These are phyloP conservation scores for Adenanthera pavonina DNA, from an alignment of 306 rosid species.

Conservation along the genomic window DNA sequence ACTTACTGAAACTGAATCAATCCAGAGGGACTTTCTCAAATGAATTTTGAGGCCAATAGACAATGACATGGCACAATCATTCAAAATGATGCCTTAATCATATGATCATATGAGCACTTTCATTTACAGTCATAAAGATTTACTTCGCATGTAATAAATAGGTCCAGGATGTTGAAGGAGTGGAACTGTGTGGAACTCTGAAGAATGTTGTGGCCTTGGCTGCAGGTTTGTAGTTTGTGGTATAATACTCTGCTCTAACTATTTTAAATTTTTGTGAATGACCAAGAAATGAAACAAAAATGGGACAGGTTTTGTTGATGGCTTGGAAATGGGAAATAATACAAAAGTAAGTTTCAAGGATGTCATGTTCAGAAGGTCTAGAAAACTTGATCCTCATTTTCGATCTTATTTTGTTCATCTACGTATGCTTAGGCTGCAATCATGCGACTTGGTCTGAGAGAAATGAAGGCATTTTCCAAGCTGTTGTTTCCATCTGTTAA, in stretches of 20 bases:
- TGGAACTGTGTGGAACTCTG: slow-evolving; percentile 91
- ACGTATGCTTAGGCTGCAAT: slow-evolving; percentile 76
- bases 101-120: slow-evolving; percentile 1
- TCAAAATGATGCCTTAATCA: background rate
- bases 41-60: background rate
- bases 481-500: slow-evolving; percentile 82
- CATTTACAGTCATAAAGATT: slow-evolving; percentile 15
- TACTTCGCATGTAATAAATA: slow-evolving; percentile 41
- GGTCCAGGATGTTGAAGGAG: slow-evolving; percentile 94
- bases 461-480: slow-evolving; percentile 84
- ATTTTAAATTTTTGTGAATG: slow-evolving; percentile 34
- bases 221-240: slow-evolving; percentile 63
- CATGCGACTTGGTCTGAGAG: slow-evolving; percentile 87
- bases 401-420: slow-evolving; percentile 28
- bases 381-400: background rate
- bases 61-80: background rate
- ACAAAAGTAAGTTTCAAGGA: slow-evolving; percentile 68
- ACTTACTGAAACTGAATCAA: background rate
- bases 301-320: slow-evolving; percentile 87
- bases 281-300: slow-evolving; percentile 35
- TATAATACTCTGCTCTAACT: slow-evolving; percentile 11
- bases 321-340: slow-evolving; percentile 96
- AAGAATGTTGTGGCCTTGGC: slow-evolving; percentile 92
- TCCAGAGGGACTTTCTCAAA: background rate
- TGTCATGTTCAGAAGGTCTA: background rate